Evolutionary conservation across 305 asterid species (phyloP), one percentile per base, ranked within the genome.

Genomic region (Fraxinus xanthoxyloides): DNA sequence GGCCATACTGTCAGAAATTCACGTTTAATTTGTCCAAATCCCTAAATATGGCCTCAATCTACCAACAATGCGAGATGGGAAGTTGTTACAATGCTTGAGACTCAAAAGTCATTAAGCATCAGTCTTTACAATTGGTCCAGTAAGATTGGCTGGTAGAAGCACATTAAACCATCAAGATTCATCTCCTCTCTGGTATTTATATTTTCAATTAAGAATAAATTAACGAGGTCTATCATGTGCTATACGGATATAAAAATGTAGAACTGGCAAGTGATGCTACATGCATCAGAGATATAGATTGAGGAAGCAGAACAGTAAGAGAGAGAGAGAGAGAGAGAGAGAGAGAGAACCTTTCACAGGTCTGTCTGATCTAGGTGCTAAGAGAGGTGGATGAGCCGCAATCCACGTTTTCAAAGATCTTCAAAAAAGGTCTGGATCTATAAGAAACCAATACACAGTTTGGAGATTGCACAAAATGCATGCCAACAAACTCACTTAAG

Each of bases 401-500:
- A 94, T 94, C 99, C 99, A 94, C 7, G 91, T 85, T 85, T 85
- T 92, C 79, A 95, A 87, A 81, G 98, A 91, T 83, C 99, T 95
- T 92, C 85, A 87, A 74, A 38, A 80, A 54, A 65, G 82, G 59
- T 40, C 77, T 46, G 15, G 24, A 46, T 69, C 6, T 32, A 40
- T 72, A 80, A n/a, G 59, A n/a, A 69, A 80, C 79, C 30, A 17
- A 78, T 28, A 21, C 36, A 56, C 2, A n/a, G 35, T 15, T 35
- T 3, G 54, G 31, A 56, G 54, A 77, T 70, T 31, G n/a, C 32
- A 46, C 15, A 48, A 80, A 77, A 17, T 51, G 21, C 77, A 82
- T 51, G 81, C 54, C 10, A 59, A 38, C 15, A 79, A 56, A 89
- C 98, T 92, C 88, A 94, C 99, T 83, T 84, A 75, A 96, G 78